Base-by-base conservation (phyloP, 306 rosid genomes). In the Vigna unguiculata region DNA sequence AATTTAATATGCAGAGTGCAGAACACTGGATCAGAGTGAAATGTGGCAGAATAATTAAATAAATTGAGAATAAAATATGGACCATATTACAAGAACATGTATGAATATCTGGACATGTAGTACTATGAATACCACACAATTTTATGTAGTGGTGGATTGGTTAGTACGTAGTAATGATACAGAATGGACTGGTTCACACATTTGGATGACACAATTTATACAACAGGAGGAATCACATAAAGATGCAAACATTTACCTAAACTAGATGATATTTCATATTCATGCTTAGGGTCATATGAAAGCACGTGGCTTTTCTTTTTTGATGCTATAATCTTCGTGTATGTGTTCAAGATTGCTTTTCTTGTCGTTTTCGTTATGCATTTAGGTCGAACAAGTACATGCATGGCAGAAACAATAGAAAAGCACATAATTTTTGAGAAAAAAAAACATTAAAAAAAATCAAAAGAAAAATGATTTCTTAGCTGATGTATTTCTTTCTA, bases 331-430 rank as follows among this genome's bases (percentile, higher is more conserved):
- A 28, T 63, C 69, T 67, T 45, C 4, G 9, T 25, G 4, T 69
- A 4, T 69, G 59, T 47, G 74, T 69, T 25, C n/a, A 48, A 4
- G 9, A 69, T 25, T 69, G 45, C 2, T 69, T 69, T 47, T 69
- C 74, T 25, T 69, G 58, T 69, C 59, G 3, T 47, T 69, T 25
- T 69, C 74, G 36, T 28, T 69, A 25, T 48, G 20, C 43, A 46
- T 46, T 68, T 68, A 43, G 19, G 43, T 68, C 43, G 57, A 16
- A 1, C 73, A 68, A 19, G 28, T 25, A 69, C 16, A 61, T 34
- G 17, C 59, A 28, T 69, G 59, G 45, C 59, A 69, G 21, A 47
- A 6, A 48, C n/a, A 46, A 46, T 25, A 46, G 16, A 22, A 21
- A 46, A 45, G 21, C 4, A 66, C 21, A 4, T 43, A 45, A 36